phyloP scores from a whole-genome alignment of 2,329 filamentous ascomycete species.

The Colletotrichum limetticola region DNA sequence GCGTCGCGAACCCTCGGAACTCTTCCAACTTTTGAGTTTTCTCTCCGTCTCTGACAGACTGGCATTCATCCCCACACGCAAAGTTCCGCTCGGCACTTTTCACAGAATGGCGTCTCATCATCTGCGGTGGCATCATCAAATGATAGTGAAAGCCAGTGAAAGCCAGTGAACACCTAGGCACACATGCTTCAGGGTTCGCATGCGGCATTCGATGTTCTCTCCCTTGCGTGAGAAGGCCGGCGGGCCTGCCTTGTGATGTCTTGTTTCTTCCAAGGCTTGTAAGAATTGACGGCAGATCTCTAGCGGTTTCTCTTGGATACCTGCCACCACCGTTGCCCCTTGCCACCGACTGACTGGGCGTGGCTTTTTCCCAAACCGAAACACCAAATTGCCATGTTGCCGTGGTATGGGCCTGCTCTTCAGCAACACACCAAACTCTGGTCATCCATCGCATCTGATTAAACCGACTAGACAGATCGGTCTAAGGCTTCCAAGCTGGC shows the following conservation, averaged over 20 bases:
- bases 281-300: not conserved
- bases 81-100: slow-evolving; percentile 22
- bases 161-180: not conserved
- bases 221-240: slow-evolving; percentile 9
- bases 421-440: slow-evolving; percentile 12
- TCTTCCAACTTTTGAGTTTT: slow-evolving; percentile 31
- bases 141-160: not conserved
- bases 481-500: slow-evolving; percentile 3
- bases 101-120: slow-evolving; percentile 12
- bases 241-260: slow-evolving; percentile 15
- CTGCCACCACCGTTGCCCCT: not conserved
- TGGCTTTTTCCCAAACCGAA: slow-evolving; percentile 16
- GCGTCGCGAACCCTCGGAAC: slow-evolving; percentile 17
- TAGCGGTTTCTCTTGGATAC: slow-evolving; percentile 5
- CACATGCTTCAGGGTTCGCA: slow-evolving; percentile 1
- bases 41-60: slow-evolving; percentile 8
- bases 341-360: not conserved
- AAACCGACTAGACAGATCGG: slow-evolving; percentile 21
- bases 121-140: not conserved
- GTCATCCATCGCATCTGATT: slow-evolving; percentile 14
- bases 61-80: slow-evolving; percentile 14
- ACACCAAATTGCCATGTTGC: not conserved
- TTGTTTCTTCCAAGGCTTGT: slow-evolving; percentile 2
- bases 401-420: not conserved
- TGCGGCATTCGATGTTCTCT: slow-evolving; percentile 10